Conservation (phyloP, 106 monocot species). For the Narthecium ossifragum region DNA sequence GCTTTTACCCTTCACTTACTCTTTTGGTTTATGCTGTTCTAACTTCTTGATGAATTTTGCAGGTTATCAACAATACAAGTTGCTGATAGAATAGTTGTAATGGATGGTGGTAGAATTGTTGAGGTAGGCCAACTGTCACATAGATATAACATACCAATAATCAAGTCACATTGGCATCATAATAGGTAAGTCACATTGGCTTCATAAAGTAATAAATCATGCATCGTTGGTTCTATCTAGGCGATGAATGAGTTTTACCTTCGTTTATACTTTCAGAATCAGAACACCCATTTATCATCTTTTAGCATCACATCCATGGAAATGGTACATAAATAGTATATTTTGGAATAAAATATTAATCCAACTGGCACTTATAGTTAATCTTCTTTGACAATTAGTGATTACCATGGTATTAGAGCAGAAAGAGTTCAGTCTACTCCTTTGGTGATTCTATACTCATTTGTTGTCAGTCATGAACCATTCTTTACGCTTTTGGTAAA, state of each 20-base stretch:
- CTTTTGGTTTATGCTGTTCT: neutral
- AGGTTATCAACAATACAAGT: slow-evolving; percentile 88
- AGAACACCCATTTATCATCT: too few species aligned
- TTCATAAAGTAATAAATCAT: neutral
- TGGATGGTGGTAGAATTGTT: slow-evolving; percentile 82
- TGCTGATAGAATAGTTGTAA: slow-evolving; percentile 89
- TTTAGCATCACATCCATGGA: neutral
- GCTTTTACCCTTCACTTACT: neutral
- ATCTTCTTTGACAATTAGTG: too few species aligned
- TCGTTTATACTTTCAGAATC: neutral
- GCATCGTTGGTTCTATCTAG: too few species aligned
- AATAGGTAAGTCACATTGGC: neutral
- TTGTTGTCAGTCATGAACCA: too few species aligned
- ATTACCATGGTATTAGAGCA: too few species aligned
- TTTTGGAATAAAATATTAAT: too few species aligned
- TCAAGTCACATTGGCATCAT: neutral
- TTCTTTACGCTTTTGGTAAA: too few species aligned
- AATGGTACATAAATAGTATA: neutral
- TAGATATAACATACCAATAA: neutral
- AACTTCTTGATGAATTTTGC: neutral
- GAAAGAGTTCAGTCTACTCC: too few species aligned
- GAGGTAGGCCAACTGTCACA: slow-evolving; percentile 48
- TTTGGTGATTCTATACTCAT: too few species aligned
- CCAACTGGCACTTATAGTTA: too few species aligned
- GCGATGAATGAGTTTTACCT: too few species aligned